Base-by-base conservation (phyloP, 352 stramenopile genomes). In the Hyaloperonospora arabidopsidis region DNA sequence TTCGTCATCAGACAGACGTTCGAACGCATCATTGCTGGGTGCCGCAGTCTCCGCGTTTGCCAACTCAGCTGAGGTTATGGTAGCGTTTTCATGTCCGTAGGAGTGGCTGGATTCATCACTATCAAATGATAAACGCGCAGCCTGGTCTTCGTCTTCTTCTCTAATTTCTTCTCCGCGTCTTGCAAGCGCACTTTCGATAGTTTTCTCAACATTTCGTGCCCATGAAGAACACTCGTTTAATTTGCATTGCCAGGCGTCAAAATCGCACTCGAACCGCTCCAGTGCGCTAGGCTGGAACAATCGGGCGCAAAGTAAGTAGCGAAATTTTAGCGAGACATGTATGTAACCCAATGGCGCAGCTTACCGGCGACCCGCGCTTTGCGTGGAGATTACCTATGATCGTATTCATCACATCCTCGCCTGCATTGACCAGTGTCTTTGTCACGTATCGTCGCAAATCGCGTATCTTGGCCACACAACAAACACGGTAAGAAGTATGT, bases 361-460 rank as follows among this genome's bases (percentile, higher is more conserved):
- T 23, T 51, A 90, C 80, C 66, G 74, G 21, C 28, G 55, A 63
- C 11, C 59, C 64, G 34, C 64, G 53, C 41, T 76, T 85, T 13
- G 29, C 17, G 6, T 68, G 53, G 1, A 63, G 53, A 8, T 59
- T 67, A 36, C 67, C 60, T 23, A 83, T 74, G 45, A 90, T 80
- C 7, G 39, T 55, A 45, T 90, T 83, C 70, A 91, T 84, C 22
- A 76, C 68, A 67, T 91, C 76, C 70, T 89, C 78, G 13, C 80
- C 80, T 2, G 64, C 70, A 18, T 77, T 75, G 47, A 87, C 74
- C 8, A 89, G 45, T 6, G 63, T 70, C 18, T 65, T 71, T 25
- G 48, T 76, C 54, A 91, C 38, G 40, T 84, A 84, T 19, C 54
- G 44, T 1, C 67, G 29, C 28, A 87, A n/a, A 4, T 70, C 54